A percentile compares a stretch with the other conserved stretches of the same genome.
phyloP scores from a whole-genome alignment of 1,139 yeast genomes.

The Zhuliangozyma parablackwelliae region DNA sequence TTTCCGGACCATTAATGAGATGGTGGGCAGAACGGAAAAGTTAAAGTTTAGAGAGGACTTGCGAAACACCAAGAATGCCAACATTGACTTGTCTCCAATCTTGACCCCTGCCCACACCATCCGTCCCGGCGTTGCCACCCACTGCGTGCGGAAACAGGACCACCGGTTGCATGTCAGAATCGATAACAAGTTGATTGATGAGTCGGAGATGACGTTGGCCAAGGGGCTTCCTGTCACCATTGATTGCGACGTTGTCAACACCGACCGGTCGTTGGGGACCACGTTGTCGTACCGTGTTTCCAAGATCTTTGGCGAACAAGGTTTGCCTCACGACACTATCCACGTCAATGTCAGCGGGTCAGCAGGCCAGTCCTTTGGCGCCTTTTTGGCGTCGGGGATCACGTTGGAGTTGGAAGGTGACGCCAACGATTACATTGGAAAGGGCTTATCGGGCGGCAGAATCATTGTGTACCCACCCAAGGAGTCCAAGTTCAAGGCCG shows the following conservation, averaged over 20 bases:
- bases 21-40: slow-evolving; percentile 96
- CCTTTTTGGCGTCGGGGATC: slow-evolving; percentile 92
- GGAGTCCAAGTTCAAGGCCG: slow-evolving; percentile 80
- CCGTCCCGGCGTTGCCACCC: slow-evolving; percentile 97
- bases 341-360: slow-evolving; percentile 89
- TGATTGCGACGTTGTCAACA: slow-evolving; percentile 88
- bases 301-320: slow-evolving; percentile 86
- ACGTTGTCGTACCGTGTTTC: slow-evolving; percentile 92
- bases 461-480: slow-evolving; percentile 88
- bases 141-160: slow-evolving; percentile 91
- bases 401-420: slow-evolving; percentile 96
- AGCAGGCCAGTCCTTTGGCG: slow-evolving; percentile 99
- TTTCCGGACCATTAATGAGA: slow-evolving; percentile 91
- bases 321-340: slow-evolving; percentile 92
- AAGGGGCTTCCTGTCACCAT: slow-evolving; percentile 93
- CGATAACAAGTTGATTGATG: slow-evolving; percentile 94
- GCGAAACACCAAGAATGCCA: slow-evolving; percentile 85
- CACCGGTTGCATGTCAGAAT: slow-evolving; percentile 88
- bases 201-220: slow-evolving; percentile 88
- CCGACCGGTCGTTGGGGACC: slow-evolving; percentile 94
- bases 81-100: slow-evolving; percentile 86
- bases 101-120: slow-evolving; percentile 95
- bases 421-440: slow-evolving; percentile 96
- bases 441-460: slow-evolving; percentile 95
- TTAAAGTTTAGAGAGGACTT: slow-evolving; percentile 79